Percentiles rank a stretch among this genome's conserved stretches.
These are phyloP conservation scores for Hericium coralloides DNA, from an alignment of 768 basidiomycete genomes.

Conservation along the genomic window DNA sequence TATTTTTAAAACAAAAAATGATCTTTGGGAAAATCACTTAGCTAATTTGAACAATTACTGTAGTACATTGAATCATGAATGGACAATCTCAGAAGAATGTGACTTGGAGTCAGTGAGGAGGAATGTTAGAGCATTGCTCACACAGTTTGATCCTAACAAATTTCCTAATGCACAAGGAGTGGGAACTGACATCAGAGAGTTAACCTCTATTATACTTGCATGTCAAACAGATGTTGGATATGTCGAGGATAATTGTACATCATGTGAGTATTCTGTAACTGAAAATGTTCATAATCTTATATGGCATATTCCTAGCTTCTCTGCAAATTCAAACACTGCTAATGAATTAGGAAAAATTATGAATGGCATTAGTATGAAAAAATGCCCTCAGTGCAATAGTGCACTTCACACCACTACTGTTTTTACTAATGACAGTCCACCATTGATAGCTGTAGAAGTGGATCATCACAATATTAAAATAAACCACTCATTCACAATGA, in stretches of 20 bases:
- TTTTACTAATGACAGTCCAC: not conserved
- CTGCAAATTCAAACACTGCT: no score
- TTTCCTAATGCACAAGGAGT: not conserved
- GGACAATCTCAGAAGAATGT: not conserved
- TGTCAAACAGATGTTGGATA: not conserved
- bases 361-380: not conserved
- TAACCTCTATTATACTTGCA: not conserved
- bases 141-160: not conserved
- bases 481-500: not conserved
- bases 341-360: not conserved
- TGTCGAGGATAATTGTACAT: not conserved
- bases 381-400: not conserved
- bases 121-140: not conserved
- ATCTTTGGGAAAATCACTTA: not conserved
- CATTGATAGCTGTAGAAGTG: not conserved
- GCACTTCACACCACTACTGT: not conserved
- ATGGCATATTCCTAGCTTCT: not conserved
- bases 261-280: not conserved
- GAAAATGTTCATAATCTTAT: not conserved
- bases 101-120: not conserved
- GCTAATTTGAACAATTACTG: not conserved
- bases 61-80: not conserved
- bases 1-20: not conserved
- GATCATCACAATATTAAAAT: not conserved
- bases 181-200: not conserved